Evolutionary conservation across 805 yeast species (phyloP).

Genomic region (Lipomyces kockii): DNA sequence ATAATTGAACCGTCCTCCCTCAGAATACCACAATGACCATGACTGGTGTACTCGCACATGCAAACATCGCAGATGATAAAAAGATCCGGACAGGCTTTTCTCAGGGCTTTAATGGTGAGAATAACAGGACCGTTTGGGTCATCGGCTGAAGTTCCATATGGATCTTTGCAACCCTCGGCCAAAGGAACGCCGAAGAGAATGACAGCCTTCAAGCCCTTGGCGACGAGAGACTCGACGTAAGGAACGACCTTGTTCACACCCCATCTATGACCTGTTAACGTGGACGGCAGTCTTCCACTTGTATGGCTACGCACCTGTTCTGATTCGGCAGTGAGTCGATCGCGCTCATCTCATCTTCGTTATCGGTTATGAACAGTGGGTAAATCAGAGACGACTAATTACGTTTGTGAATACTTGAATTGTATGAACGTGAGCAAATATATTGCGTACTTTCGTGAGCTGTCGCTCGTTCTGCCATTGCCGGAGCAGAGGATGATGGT

Average conservation of each 20-base stretch:
- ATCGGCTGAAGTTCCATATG: slow-evolving; percentile 86
- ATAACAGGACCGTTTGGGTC: slow-evolving; percentile 97
- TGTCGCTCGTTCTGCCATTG: slow-evolving; percentile 91
- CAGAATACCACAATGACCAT: slow-evolving; percentile 96
- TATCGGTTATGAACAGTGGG: slow-evolving; percentile 85
- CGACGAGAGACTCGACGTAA: slow-evolving; percentile 69
- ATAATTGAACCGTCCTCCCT: slow-evolving; percentile 85
- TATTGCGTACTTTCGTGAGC: slow-evolving; percentile 71
- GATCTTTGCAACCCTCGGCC: slow-evolving; percentile 75
- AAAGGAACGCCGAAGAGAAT: slow-evolving; percentile 91
- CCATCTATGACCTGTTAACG: slow-evolving; percentile 51
- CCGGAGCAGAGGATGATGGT: slow-evolving; percentile 84
- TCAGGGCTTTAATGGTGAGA: slow-evolving; percentile 68
- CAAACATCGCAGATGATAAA: slow-evolving; percentile 94
- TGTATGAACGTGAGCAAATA: not conserved
- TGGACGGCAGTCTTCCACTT: not conserved
- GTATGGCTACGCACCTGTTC: slow-evolving; percentile 45
- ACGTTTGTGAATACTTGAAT: not conserved
- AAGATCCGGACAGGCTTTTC: slow-evolving; percentile 72
- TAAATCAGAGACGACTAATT: slow-evolving; percentile 61
- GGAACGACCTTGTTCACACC: slow-evolving; percentile 81
- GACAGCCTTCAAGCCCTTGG: slow-evolving; percentile 83
- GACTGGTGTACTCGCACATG: slow-evolving; percentile 92
- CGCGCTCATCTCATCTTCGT: slow-evolving; percentile 73
- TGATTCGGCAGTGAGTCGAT: slow-evolving; percentile 87